phyloP scores from a whole-genome alignment of 164 flowering plant genomes.

The Sedum album region DNA sequence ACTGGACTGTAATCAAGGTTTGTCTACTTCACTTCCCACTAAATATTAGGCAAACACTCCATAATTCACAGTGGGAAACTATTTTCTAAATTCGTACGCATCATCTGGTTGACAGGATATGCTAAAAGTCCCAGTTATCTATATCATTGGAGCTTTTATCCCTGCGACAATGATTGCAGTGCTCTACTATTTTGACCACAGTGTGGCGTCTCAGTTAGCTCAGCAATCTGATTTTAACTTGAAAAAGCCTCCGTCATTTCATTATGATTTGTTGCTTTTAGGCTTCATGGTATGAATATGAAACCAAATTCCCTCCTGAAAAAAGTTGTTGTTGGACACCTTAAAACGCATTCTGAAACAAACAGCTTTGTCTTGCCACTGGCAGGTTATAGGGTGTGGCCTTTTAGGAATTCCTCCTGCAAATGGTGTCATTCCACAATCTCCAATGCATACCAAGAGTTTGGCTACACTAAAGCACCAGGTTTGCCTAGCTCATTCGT shows the following conservation, averaged over 20 bases:
- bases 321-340: background rate
- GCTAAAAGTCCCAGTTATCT: constrained; percentile 79
- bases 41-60: background rate
- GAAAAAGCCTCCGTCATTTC: constrained; percentile 90
- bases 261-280: constrained; percentile 90
- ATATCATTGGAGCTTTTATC: constrained; percentile 88
- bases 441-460: constrained; percentile 99
- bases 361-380: constrained; percentile 4
- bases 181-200: constrained; percentile 96
- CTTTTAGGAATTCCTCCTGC: constrained; percentile 97
- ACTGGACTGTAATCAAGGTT: constrained; percentile 97
- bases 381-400: constrained; percentile 80
- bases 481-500: constrained; percentile 40
- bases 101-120: constrained; percentile 59
- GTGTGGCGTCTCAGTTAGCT: constrained; percentile 98
- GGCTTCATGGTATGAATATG: constrained; percentile 92
- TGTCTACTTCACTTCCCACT: constrained; percentile 15
- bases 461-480: constrained; percentile 97
- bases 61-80: background rate
- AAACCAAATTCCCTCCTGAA: background rate
- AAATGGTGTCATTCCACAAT: constrained; percentile 98
- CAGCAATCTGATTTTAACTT: constrained; percentile 97
- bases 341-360: background rate
- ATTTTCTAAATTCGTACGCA: background rate
- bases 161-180: constrained; percentile 99